These are phyloP conservation scores for Hyaloperonospora arabidopsidis DNA, from an alignment of 352 stramenopile genomes.

Conservation along the genomic window DNA sequence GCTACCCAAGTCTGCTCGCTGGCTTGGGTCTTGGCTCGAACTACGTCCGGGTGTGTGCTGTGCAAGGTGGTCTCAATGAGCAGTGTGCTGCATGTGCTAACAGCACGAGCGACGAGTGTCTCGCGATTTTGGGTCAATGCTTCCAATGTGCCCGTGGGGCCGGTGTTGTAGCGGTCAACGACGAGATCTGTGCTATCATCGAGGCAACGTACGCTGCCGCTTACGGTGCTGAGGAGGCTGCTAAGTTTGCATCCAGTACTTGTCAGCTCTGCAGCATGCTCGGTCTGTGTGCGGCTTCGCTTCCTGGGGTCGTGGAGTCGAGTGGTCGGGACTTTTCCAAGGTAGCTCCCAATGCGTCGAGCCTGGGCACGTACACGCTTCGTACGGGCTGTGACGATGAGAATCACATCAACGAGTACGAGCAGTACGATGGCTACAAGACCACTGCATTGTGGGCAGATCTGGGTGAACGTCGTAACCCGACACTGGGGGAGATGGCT, in stretches of 20 bases:
- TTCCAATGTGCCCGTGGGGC: slow-evolving; percentile 36
- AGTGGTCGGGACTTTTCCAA: slow-evolving; percentile 47
- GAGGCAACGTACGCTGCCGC: slow-evolving; percentile 32
- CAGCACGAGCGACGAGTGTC: slow-evolving; percentile 27
- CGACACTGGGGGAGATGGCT: slow-evolving; percentile 38
- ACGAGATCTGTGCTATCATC: slow-evolving; percentile 35
- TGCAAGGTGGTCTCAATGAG: slow-evolving; percentile 29
- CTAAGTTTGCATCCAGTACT: slow-evolving; percentile 25
- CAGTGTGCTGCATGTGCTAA: slow-evolving; percentile 38
- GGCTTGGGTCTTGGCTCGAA: slow-evolving; percentile 41
- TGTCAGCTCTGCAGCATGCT: slow-evolving; percentile 34
- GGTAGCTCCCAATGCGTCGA: slow-evolving; percentile 17
- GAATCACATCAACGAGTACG: slow-evolving; percentile 47
- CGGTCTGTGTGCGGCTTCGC: slow-evolving; percentile 45
- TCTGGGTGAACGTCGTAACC: slow-evolving; percentile 37
- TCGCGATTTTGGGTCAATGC: slow-evolving; percentile 36
- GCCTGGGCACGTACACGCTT: slow-evolving; percentile 35
- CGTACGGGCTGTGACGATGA: slow-evolving; percentile 49
- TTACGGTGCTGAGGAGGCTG: slow-evolving; percentile 32
- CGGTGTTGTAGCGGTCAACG: slow-evolving; percentile 37
- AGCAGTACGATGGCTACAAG: slow-evolving; percentile 41
- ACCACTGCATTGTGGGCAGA: slow-evolving; percentile 35
- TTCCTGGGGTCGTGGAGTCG: slow-evolving; percentile 45
- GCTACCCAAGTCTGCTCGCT: slow-evolving; percentile 45
- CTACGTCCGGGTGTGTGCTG: slow-evolving; percentile 34